A percentile compares a stretch with the other conserved stretches of the same genome.
Conservation (phyloP, 2,329 filamentous ascomycete genomes). For the Sphaerulina populicola region DNA sequence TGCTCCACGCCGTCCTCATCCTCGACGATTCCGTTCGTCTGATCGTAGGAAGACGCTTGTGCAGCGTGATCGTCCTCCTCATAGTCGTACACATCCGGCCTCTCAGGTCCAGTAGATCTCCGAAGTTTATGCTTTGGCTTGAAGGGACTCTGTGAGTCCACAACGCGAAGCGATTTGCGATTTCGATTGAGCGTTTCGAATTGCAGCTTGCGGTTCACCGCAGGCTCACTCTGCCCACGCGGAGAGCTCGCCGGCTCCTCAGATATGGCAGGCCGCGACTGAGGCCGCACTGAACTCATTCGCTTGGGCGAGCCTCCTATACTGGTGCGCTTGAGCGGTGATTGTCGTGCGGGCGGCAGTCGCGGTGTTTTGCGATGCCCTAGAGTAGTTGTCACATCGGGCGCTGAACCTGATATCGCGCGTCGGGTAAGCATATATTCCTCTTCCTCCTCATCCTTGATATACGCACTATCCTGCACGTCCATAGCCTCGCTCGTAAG, state of each 20-base stretch:
- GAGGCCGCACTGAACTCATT: slow-evolving; percentile 50
- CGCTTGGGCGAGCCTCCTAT: slow-evolving; percentile 51
- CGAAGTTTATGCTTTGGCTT: slow-evolving; percentile 27
- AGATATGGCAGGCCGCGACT: slow-evolving; percentile 20
- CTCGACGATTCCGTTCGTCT: slow-evolving; percentile 13
- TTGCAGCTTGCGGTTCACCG: slow-evolving; percentile 30
- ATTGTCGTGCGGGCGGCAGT: slow-evolving; percentile 45
- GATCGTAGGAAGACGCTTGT: slow-evolving; percentile 13
- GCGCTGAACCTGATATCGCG: slow-evolving; percentile 40
- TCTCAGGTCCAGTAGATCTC: slow-evolving; percentile 21
- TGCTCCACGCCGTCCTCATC: slow-evolving; percentile 17
- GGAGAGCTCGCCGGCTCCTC: slow-evolving; percentile 14
- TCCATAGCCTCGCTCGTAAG: slow-evolving; percentile 42
- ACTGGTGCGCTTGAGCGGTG: slow-evolving; percentile 57
- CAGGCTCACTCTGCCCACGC: slow-evolving; percentile 16
- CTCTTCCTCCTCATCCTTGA: background rate
- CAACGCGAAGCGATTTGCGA: slow-evolving; percentile 23
- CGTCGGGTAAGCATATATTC: slow-evolving; percentile 13
- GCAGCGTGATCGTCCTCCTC: slow-evolving; percentile 16
- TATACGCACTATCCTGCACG: slow-evolving; percentile 51
- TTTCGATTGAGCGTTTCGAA: slow-evolving; percentile 26
- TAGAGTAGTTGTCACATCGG: slow-evolving; percentile 41
- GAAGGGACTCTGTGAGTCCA: slow-evolving; percentile 29
- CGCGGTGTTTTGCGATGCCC: slow-evolving; percentile 37
- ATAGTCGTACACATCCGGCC: slow-evolving; percentile 21